phyloP scores from a whole-genome alignment of 2,329 filamentous ascomycete species.

The Hymenoscyphus albidus region DNA sequence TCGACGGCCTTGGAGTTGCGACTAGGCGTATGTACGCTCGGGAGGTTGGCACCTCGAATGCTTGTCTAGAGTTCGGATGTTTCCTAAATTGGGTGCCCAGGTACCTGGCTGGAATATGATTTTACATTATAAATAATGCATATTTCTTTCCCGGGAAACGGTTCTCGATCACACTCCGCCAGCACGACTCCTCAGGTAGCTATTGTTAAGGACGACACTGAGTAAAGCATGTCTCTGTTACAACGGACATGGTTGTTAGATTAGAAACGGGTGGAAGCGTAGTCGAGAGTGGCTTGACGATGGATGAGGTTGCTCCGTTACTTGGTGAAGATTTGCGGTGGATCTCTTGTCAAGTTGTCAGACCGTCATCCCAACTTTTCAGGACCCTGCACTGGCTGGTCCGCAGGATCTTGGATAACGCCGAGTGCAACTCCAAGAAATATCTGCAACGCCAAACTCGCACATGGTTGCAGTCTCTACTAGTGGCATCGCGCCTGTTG shows the following conservation, averaged over 20 bases:
- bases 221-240: not conserved
- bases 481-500: not conserved
- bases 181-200: not conserved
- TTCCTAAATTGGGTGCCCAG: not conserved
- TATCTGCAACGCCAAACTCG: not conserved
- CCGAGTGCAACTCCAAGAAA: not conserved
- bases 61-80: not conserved
- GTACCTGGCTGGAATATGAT: not conserved
- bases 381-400: no score
- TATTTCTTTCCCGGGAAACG: not conserved
- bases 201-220: not conserved
- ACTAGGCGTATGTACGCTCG: not conserved
- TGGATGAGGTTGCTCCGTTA: not conserved
- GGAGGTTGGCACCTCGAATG: not conserved
- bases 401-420: not conserved
- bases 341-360: not conserved
- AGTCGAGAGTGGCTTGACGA: not conserved
- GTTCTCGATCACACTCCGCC: not conserved
- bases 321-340: not conserved
- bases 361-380: not conserved
- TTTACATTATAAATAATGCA: slow-evolving; percentile 1
- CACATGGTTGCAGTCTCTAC: not conserved
- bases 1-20: not conserved
- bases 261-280: not conserved
- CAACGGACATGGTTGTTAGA: not conserved